Evolutionary conservation across 208 protist genomes (phyloP), one percentile per base, ranked within the genome.

Genomic region (Crithidia bombi): DNA sequence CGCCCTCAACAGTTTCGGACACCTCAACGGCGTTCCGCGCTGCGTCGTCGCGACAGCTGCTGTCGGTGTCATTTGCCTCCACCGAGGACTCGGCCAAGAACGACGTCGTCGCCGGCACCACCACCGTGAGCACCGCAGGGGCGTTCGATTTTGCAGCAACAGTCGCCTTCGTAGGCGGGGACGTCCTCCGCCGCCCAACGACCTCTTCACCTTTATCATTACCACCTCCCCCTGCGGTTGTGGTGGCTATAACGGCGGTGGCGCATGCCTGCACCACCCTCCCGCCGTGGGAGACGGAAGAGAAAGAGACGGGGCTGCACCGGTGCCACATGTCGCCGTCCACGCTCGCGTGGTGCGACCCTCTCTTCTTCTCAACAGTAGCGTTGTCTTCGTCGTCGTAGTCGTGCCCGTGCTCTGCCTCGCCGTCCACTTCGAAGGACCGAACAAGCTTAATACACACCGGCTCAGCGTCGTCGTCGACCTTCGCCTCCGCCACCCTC

Each of bases 231-330:
- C 3, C 62, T 15, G 33, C 15, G 19, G 30, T 15, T 21, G 52
- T 12, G 32, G 12, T 32, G 12, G 38, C 17, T 23, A 30, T 25
- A 32, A 46, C n/a, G 21, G 38, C 41, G 32, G 23, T 23, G 46
- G 17, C 32, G 44, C 10, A 26, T 21, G 56, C 11, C 10, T 44
- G 44, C 0, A 33, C 2, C 7, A 23, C 36, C 10, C 19, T 21
- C 7, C 32, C 14, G 15, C 54, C 44, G 7, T n/a, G 44, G 3
- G 44, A n/a, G 32, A 26, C 14, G 7, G 59, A 65, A 17, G 59
- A 65, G 11, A 38, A 21, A 9, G 36, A 57, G 21, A 61, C 26
- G 4, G 68, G 35, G 39, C 54, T 61, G 38, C 38, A 52, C 41
- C 2, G 62, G n/a, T 15, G 52, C 62, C 62, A 63, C 19, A 44